A percentile compares a stretch with the other conserved stretches of the same genome.
These are phyloP conservation scores for Hyphopichia wangnamkhiaoensis DNA, from an alignment of 1,139 yeast species.

Conservation along the genomic window DNA sequence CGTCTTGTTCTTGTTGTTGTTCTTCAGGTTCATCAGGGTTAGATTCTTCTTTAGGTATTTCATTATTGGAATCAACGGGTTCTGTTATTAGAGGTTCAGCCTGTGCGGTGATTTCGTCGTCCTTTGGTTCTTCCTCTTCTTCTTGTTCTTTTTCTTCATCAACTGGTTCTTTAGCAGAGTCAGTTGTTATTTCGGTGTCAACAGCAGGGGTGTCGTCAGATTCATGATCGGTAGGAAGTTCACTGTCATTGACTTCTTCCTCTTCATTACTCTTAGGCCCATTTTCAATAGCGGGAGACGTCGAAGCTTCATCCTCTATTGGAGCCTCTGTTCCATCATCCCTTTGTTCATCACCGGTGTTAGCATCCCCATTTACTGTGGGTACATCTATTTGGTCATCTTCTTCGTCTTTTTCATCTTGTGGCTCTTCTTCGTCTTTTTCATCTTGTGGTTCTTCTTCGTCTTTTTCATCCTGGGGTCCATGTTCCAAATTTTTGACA, in stretches of 20 bases:
- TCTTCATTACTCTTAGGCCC: background rate
- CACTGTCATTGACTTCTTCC: background rate
- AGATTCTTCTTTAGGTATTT: constrained; percentile 24
- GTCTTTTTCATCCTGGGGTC: constrained; percentile 3
- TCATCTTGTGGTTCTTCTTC: constrained; percentile 3
- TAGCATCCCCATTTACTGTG: background rate
- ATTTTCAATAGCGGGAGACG: background rate
- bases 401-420: constrained; percentile 8
- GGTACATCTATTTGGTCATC: constrained; percentile 4
- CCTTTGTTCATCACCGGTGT: background rate
- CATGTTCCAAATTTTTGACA: background rate
- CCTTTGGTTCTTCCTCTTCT: constrained; percentile 10
- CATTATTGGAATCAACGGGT: constrained; percentile 9
- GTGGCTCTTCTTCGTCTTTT: constrained; percentile 13
- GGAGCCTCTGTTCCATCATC: constrained; percentile 20
- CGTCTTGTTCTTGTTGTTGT: constrained; percentile 12
- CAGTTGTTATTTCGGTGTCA: constrained; percentile 6
- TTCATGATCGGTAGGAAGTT: background rate
- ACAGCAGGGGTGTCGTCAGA: too few species aligned
- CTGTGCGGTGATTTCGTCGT: background rate
- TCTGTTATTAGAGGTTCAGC: constrained; percentile 3
- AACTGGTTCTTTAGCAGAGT: constrained; percentile 2
- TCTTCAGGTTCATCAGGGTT: constrained; percentile 27
- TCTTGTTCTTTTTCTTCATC: constrained; percentile 7
- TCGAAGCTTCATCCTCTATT: constrained; percentile 12